Base-by-base conservation (phyloP, 495 filamentous ascomycete species). In the Penicillium nucicola region DNA sequence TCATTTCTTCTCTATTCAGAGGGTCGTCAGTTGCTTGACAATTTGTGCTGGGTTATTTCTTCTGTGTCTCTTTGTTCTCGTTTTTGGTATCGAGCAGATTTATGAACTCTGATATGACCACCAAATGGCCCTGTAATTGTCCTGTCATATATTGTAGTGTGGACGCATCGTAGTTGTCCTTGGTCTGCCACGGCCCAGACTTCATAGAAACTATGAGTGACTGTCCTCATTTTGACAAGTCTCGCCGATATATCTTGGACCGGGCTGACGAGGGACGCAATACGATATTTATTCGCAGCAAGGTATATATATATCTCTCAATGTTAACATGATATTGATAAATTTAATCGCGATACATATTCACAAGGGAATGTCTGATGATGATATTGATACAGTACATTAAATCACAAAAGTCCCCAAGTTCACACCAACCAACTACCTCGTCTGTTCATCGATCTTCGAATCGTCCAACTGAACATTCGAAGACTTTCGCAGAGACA, bases 101-200 rank as follows among this genome's bases (percentile, higher is more conserved):
- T 39, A 48, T 39, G 35, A 48, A 48, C 45, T 37, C 45, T 48
- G 45, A 39, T 48, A 48, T 48, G 45, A 48, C 35, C 25, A 31
- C 34, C 45, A 31, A 40, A 41, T 46, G 44, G 22, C 45, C 5
- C 2, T 48, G 10, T 28, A 25, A 12, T 17, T 41, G 39, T 17
- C 28, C 14, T 17, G 13, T 12, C 17, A 17, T 48, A 39, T 0
- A 15, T 23, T 31, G 31, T 37, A 34, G 17, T 37, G 15, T 33
- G 33, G 32, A 46, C 13, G 18, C n/a, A 22, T 15, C 8, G 14
- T 20, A 20, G 11, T 5, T 46, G 15, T 15, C 6, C 15, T 15
- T 37, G 8, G 44, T 2, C 7, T 34, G 33, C 5, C 33, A 37
- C 14, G 22, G 33, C 23, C 15, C 38, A 14, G 19, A 45, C 42